Evolutionary conservation across 768 basidiomycete genomes (phyloP), one percentile per base, ranked within the genome.

Genomic region (Collybiopsis luxurians): DNA sequence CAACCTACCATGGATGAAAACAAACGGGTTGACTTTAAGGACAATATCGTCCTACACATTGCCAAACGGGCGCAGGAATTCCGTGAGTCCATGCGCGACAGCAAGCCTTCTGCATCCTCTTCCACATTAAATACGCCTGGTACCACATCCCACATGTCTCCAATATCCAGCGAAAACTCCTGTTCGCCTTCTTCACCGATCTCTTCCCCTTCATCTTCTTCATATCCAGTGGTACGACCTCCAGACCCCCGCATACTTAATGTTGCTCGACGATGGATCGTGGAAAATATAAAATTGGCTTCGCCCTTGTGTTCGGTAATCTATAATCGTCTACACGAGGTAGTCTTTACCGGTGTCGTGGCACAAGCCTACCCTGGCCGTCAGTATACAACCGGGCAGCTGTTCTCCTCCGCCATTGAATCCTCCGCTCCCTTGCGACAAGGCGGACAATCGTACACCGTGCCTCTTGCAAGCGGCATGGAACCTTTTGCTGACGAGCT

Each of bases 31-130:
- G 67, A 66, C 47, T 76, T 80, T 55, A 84, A 84, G 67, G 78
- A 80, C 59, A 87, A 85, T 61, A 79, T 92, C 57, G 82, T 88
- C 19, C 72, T 94, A 50, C 92, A 95, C 67, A 75, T 94, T 47
- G 87, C 88, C 4, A 81, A 80, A 66, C 83, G 88, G 42, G 89
- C 88, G 21, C 79, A 76, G 45, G 79, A 82, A 59, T 71, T 76
- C 15, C 71, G 69, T 30, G 48, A 40, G 56, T 59, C 55, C 34
- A 36, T 19, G 21, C 50, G 21, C 12, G 23, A 40, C 11, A 53
- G 44, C 45, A 12, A 46, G 36, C 11, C 55, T 11, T 15, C 49
- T 21, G 39, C 60, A 3, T n/a, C 17, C 24, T 23, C 57, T 9
- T 50, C 53, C 15, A 31, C 50, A 15, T 39, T 56, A 13, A 42